phyloP scores from a whole-genome alignment of 768 basidiomycete species.

The Tephrocybe sp. region DNA sequence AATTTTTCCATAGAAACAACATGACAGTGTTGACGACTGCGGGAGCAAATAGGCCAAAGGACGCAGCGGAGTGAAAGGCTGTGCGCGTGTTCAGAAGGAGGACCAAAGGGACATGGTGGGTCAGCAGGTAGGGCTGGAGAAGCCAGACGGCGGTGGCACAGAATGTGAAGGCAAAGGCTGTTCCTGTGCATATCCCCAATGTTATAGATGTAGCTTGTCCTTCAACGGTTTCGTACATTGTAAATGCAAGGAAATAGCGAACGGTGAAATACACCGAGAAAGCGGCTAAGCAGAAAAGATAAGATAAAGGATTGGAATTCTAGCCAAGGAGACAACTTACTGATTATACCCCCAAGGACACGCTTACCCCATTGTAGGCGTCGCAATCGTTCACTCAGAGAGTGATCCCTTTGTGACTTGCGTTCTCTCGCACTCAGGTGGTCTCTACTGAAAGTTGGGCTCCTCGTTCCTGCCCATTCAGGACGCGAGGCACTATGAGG shows the following conservation, averaged over 20 bases:
- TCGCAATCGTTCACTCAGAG: conserved; percentile 23
- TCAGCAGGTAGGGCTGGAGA: conserved; percentile 35
- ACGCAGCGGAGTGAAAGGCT: conserved; percentile 38
- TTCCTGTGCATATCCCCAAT: conserved; percentile 44
- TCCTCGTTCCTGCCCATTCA: conserved; percentile 21
- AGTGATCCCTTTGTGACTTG: conserved; percentile 22
- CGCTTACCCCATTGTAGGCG: conserved; percentile 26
- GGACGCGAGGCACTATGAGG: conserved; percentile 22
- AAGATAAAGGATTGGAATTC: not conserved
- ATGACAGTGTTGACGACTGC: conserved; percentile 55
- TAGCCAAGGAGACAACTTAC: conserved; percentile 27
- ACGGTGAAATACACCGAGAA: conserved; percentile 64
- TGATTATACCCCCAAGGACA: conserved; percentile 32
- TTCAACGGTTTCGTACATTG: conserved; percentile 32
- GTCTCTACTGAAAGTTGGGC: conserved; percentile 25
- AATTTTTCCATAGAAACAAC: conserved; percentile 49
- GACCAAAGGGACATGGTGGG: conserved; percentile 26
- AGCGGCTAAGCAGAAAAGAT: conserved; percentile 30
- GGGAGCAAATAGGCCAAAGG: conserved; percentile 47
- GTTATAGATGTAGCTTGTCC: conserved; percentile 44
- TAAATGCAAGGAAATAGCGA: conserved; percentile 65
- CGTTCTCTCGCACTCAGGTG: conserved; percentile 25
- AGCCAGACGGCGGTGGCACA: conserved; percentile 36
- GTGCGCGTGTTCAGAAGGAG: conserved; percentile 27
- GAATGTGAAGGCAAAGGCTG: conserved; percentile 37